Percentiles rank a stretch among this genome's conserved stretches.
These are phyloP conservation scores for Fusarium sp. DNA, from an alignment of 2,329 filamentous ascomycete species.

Conservation along the genomic window DNA sequence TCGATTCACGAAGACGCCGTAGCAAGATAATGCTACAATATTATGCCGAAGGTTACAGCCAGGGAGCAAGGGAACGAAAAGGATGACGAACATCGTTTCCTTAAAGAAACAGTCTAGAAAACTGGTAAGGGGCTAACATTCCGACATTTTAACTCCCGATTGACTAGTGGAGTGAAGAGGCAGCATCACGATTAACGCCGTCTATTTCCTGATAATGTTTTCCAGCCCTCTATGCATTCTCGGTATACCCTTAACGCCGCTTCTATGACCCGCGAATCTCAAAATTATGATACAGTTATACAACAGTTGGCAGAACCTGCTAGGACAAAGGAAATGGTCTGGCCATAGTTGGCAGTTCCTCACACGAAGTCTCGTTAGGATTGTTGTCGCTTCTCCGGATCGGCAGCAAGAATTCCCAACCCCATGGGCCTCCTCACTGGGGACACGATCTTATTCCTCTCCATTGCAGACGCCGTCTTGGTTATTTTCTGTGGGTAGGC, in stretches of 20 bases:
- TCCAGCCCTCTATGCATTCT: neutral
- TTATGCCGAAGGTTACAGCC: neutral
- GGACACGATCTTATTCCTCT: conserved; percentile 12
- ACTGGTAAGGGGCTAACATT: conserved; percentile 2
- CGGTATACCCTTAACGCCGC: neutral
- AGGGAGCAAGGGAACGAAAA: neutral
- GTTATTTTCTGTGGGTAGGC: conserved; percentile 32
- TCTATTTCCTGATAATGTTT: neutral
- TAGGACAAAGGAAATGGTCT: neutral
- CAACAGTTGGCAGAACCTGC: neutral
- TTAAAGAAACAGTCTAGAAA: conserved; percentile 16
- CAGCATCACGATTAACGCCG: neutral
- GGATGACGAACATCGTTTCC: neutral
- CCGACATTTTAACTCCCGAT: neutral
- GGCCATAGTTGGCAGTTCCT: neutral
- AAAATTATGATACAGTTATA: conserved; percentile 1
- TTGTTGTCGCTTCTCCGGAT: conserved; percentile 2
- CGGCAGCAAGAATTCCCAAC: conserved; percentile 19
- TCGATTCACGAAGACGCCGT: neutral
- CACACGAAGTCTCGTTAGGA: conserved; percentile 3
- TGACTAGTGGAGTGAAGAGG: neutral
- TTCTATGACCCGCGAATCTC: neutral
- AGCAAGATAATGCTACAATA: neutral
- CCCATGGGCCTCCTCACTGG: conserved; percentile 10
- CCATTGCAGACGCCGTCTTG: conserved; percentile 16